phyloP scores from a whole-genome alignment of 257 asterid species.

The Solanum pinnatisectum region DNA sequence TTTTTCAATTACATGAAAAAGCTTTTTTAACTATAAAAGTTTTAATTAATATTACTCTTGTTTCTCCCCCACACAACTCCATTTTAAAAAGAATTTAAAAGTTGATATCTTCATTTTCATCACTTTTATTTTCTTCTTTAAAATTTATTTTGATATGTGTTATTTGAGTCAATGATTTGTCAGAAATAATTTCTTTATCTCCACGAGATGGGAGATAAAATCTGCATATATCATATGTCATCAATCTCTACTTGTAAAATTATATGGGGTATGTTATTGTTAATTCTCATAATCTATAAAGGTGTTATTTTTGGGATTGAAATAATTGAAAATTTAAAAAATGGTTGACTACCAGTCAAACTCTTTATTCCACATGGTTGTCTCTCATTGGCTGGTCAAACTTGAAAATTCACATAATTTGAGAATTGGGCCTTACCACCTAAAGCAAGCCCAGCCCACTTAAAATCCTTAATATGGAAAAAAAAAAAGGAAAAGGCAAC shows the following conservation, averaged over 20 bases:
- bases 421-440: neutral
- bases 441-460: neutral
- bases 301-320: neutral
- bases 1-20: neutral
- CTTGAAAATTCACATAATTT: neutral
- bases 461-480: neutral
- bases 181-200: fast-evolving
- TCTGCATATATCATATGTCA: neutral
- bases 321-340: neutral
- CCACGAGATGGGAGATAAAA: fast-evolving
- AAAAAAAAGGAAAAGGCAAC: neutral
- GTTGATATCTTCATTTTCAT: neutral
- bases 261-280: neutral
- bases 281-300: neutral
- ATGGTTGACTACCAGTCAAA: neutral
- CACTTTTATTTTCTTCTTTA: neutral
- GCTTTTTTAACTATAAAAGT: neutral
- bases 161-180: neutral
- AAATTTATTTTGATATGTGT: neutral
- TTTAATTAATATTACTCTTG: neutral
- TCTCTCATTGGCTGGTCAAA: slow-evolving; percentile 9
- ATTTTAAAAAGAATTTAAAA: neutral
- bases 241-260: neutral
- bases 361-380: neutral
- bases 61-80: neutral